Evolutionary conservation across 2,329 filamentous ascomycete species (phyloP).

Genomic region (Akanthomyces muscarius): DNA sequence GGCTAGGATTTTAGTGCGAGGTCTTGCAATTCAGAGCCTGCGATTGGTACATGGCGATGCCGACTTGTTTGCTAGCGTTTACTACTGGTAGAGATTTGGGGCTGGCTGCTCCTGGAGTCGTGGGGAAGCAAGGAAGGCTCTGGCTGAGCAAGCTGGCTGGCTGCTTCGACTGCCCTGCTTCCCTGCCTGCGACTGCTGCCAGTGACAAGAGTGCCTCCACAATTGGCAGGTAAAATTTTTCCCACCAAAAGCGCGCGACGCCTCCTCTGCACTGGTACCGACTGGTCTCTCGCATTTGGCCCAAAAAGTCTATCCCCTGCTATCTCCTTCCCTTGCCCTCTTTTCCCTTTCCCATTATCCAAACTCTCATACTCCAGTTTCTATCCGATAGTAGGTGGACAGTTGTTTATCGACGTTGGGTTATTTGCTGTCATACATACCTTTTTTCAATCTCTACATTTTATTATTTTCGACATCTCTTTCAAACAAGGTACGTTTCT

Average conservation of each 20-base stretch:
- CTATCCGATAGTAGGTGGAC: slow-evolving; percentile 14
- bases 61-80: neutral
- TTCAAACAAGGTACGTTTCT: slow-evolving; percentile 9
- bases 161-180: too few species aligned
- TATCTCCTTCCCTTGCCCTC: slow-evolving; percentile 1
- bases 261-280: neutral
- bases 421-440: neutral
- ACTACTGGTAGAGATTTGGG: neutral
- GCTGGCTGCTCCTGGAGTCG: neutral
- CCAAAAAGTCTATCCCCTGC: slow-evolving; percentile 12
- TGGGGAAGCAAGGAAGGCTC: neutral
- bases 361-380: neutral
- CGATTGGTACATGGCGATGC: neutral
- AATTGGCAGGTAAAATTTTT: neutral
- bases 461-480: neutral
- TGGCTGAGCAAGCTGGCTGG: too few species aligned
- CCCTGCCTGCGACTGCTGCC: too few species aligned
- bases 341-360: slow-evolving; percentile 8
- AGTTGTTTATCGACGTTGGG: slow-evolving; percentile 15
- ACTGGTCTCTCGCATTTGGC: neutral
- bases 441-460: neutral
- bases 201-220: neutral
- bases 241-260: slow-evolving; percentile 1
- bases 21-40: neutral
- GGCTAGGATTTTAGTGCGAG: neutral